Percentiles rank a stretch among this genome's conserved stretches.
Evolutionary conservation across 1,284 basidiomycete species (phyloP).

Genomic region (Melanopsichium pennsylvanicum): DNA sequence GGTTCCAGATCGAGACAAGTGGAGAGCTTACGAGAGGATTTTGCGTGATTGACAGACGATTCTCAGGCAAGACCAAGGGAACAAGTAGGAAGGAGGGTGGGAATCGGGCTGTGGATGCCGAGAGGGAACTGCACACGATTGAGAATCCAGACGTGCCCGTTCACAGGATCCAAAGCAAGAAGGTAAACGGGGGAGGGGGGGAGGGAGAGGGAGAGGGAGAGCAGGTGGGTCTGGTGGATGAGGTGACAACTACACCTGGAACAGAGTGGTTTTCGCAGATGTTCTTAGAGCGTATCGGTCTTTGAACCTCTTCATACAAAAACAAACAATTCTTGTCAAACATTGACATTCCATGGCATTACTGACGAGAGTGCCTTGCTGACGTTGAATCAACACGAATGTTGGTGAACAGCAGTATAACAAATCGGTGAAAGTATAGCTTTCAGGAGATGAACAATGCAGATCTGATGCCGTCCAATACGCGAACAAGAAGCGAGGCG

Average conservation of each 20-base stretch:
- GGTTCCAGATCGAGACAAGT: constrained; percentile 56
- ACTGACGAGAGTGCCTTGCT: no score
- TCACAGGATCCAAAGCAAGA: background rate
- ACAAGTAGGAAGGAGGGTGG: constrained; percentile 41
- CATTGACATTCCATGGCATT: no score
- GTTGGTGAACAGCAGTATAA: no score
- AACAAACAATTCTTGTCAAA: no score
- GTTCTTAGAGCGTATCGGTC: constrained; percentile 44
- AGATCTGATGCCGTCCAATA: no score
- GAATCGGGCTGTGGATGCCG: constrained; percentile 35
- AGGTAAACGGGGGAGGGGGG: background rate
- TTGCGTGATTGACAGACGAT: constrained; percentile 55
- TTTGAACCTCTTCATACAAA: constrained; percentile 2
- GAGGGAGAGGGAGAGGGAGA: constrained; percentile 3
- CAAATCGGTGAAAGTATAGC: no score
- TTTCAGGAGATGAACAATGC: no score
- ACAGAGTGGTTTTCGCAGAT: constrained; percentile 48
- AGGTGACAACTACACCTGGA: constrained; percentile 52
- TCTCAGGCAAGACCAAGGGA: constrained; percentile 24
- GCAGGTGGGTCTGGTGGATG: constrained; percentile 34
- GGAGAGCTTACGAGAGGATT: constrained; percentile 58
- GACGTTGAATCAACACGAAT: no score
- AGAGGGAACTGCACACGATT: constrained; percentile 15
- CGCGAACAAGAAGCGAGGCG: no score
- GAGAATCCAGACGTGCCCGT: constrained; percentile 24